These are phyloP conservation scores for Pichia sp. DNA, from an alignment of 1,139 yeast genomes.

Conservation along the genomic window DNA sequence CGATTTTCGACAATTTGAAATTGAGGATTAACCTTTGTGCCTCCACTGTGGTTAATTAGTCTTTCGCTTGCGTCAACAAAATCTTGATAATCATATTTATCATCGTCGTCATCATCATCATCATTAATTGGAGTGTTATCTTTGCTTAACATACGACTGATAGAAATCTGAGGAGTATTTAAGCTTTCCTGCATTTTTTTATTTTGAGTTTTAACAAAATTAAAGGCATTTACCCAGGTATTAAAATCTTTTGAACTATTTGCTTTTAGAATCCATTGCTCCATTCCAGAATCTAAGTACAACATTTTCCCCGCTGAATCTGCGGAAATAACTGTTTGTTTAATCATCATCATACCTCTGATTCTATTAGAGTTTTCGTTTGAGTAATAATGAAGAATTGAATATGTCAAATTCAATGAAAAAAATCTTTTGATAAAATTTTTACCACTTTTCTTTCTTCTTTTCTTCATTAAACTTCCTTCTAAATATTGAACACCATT, in stretches of 20 bases:
- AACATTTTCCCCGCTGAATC: conserved; percentile 62
- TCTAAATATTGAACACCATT: conserved; percentile 62
- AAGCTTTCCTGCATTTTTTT: conserved; percentile 13
- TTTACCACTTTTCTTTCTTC: conserved; percentile 69
- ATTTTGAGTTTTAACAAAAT: conserved; percentile 34
- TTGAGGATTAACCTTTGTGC: conserved; percentile 13
- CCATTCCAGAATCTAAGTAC: conserved; percentile 91
- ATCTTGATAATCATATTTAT: neutral
- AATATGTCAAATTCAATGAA: conserved; percentile 72
- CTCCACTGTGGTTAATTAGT: neutral
- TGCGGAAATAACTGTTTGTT: conserved; percentile 75
- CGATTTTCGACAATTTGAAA: conserved; percentile 16
- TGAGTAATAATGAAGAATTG: conserved; percentile 75
- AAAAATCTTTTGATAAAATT: conserved; percentile 85
- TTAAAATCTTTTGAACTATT: conserved; percentile 58
- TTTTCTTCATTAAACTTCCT: conserved; percentile 65
- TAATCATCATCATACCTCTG: conserved; percentile 90
- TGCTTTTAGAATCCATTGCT: conserved; percentile 85
- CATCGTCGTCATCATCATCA: neutral
- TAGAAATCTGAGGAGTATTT: neutral
- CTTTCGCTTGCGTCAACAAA: neutral
- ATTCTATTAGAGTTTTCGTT: conserved; percentile 63
- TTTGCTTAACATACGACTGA: neutral
- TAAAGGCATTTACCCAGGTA: conserved; percentile 78
- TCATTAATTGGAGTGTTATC: conserved; percentile 15